Base-by-base conservation (phyloP, 345 rosid species). In the Xanthoceras sorbifolium region DNA sequence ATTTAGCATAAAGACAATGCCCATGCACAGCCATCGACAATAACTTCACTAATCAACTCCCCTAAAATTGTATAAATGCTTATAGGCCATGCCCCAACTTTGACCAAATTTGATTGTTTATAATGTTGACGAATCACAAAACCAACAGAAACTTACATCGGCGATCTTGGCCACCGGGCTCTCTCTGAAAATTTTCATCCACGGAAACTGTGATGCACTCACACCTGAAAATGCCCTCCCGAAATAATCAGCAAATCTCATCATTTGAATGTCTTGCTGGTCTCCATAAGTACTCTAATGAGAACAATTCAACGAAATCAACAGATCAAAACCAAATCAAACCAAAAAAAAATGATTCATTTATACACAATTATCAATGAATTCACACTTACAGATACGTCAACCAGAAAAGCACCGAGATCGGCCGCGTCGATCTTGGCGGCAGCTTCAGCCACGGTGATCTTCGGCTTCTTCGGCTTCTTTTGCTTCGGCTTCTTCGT, bases 381-480 rank as follows among this genome's bases (percentile, higher is more conserved):
- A 71, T n/a, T 54, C 38, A n/a, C 55, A 80, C 78, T 78, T 72
- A 86, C 87, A 12, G 86, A 64, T 40, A 82, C 76, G 78, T 86
- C 93, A 25, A 83, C 66, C 65, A 91, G 89, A 62, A 85, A 91
- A 23, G 86, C 87, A 31, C 48, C 82, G 25, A 91, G 91, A 85
- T 91, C 85, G 18, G 84, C 67, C 14, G 82, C 78, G 65, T 88
- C 90, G 36, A 91, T 84, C 90, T 86, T 89, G 1, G 87, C 79
- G 4, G 93, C 91, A 5, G 95, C 93, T 54, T 89, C 93, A 8
- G 91, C 81, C 25, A 88, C 85, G 6, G 93, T 69, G n/a, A 91
- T 85, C 75, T 91, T 91, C 1, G 93, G 95, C 79, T 87, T 91
- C 89, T 89, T 91, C 71, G 82, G 86, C 83, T 91, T 89, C 86